Evolutionary conservation across 2,329 filamentous ascomycete species (phyloP).

Genomic region (Fusarium xyrophilum): DNA sequence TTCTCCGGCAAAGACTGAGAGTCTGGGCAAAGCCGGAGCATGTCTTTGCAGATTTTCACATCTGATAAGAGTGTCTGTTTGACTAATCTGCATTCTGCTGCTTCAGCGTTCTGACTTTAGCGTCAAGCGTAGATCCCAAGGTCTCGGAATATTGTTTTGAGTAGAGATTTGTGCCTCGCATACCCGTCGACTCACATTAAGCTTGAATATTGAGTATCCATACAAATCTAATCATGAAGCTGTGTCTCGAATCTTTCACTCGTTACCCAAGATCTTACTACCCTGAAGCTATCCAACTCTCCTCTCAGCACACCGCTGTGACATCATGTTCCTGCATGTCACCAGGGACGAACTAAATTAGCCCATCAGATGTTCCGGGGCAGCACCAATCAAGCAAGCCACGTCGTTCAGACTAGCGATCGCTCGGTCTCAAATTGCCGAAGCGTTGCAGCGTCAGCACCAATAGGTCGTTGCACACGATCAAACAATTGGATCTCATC

Average conservation of each 20-base stretch:
- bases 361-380: not conserved
- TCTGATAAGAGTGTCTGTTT: not conserved
- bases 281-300: not conserved
- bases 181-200: not conserved
- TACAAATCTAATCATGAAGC: not conserved
- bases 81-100: not conserved
- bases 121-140: not conserved
- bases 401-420: not conserved
- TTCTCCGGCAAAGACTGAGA: no score
- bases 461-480: not conserved
- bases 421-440: not conserved
- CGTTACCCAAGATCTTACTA: not conserved
- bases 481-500: not conserved
- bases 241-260: not conserved
- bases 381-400: not conserved
- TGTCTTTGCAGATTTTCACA: accelerated
- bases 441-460: not conserved
- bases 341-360: not conserved
- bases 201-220: not conserved
- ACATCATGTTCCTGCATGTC: constrained; percentile 1
- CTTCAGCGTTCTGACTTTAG: not conserved
- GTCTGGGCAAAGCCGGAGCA: accelerated
- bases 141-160: not conserved
- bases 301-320: not conserved
- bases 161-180: not conserved